Evolutionary conservation across 2,329 filamentous ascomycete genomes (phyloP), one percentile per base, ranked within the genome.

Genomic region (Diaporthe ampelina): DNA sequence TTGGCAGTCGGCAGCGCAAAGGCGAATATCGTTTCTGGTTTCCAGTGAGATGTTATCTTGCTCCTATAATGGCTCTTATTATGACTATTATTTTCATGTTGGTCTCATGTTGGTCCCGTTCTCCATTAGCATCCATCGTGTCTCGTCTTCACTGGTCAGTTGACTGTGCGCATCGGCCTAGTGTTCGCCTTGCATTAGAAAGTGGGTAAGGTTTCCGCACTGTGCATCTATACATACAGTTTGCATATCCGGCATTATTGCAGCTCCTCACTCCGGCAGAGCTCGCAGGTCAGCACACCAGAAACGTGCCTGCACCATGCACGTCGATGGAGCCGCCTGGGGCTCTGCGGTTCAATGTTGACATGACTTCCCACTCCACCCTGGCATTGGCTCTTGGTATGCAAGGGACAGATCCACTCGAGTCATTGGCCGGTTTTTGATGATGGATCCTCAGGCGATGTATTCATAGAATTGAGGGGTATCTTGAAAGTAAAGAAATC

Each of bases 131-230:
- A n/a, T 43, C 45, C 32, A 45, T 72, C 70, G 70, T 72, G 70
- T 54, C 70, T 63, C 35, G 32, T 54, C 59, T 43, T 72, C 70
- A 72, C 45, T 72, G 70, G 70, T 63, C 70, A 56, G 59, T 72
- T 72, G 35, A 29, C 48, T 29, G 17, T 72, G 24, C 35, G n/a
- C 43, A 67, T 63, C 35, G 32, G 40, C 32, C 57, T 72, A 54
- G 45, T 54, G 70, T 63, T 56, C 70, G 45, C 15, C 48, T 63
- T 63, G 70, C 70, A 72, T 72, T 40, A 63, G 70, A 72, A 72
- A 72, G 70, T 72, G 70, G 70, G n/a, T 72, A 37, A 54, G 45
- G 26, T 54, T 59, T n/a, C 57, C 70, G 59, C 70, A 72, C 70
- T 63, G 70, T 72, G 70, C 29, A 52, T 15, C 9, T 26, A 50